Conservation (phyloP, 305 asterid species). For the Fraxinus dipetala region DNA sequence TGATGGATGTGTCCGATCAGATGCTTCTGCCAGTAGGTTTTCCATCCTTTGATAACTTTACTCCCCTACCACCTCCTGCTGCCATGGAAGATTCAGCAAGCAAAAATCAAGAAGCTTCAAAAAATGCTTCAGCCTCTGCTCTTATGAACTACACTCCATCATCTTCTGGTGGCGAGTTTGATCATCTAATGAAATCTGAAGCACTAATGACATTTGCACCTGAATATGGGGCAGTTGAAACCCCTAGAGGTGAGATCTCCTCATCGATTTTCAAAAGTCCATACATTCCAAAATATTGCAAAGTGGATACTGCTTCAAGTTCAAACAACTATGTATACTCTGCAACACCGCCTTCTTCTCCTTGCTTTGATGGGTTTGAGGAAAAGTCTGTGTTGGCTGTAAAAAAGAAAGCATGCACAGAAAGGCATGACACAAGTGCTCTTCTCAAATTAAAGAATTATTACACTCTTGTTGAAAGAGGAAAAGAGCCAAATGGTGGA, state of each 20-base stretch:
- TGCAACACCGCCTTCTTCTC: constrained; percentile 89
- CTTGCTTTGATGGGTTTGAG: constrained; percentile 61
- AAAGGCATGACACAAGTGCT: constrained; percentile 43
- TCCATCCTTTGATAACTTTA: constrained; percentile 68
- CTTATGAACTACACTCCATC: constrained; percentile 43
- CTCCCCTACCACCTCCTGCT: constrained; percentile 54
- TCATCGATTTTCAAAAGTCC: constrained; percentile 80
- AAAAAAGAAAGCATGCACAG: constrained; percentile 48
- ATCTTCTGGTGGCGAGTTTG: constrained; percentile 66
- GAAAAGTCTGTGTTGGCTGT: constrained; percentile 59
- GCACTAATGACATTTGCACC: constrained; percentile 97
- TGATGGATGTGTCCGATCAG: constrained; percentile 87
- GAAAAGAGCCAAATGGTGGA: constrained; percentile 41
- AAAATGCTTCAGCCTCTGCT: constrained; percentile 43
- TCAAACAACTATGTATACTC: constrained; percentile 80
- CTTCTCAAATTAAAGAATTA: constrained; percentile 55
- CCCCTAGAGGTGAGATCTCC: constrained; percentile 61
- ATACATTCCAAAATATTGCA: constrained; percentile 77
- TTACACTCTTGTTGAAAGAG: constrained; percentile 70
- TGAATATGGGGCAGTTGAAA: constrained; percentile 90
- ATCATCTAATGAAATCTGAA: constrained; percentile 90
- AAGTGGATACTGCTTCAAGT: constrained; percentile 87
- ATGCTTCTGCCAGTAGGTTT: constrained; percentile 73
- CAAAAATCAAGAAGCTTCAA: constrained; percentile 62
- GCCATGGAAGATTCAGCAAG: constrained; percentile 58